Evolutionary conservation across 2,329 filamentous ascomycete genomes (phyloP).

Genomic region (Lojkania enalia): DNA sequence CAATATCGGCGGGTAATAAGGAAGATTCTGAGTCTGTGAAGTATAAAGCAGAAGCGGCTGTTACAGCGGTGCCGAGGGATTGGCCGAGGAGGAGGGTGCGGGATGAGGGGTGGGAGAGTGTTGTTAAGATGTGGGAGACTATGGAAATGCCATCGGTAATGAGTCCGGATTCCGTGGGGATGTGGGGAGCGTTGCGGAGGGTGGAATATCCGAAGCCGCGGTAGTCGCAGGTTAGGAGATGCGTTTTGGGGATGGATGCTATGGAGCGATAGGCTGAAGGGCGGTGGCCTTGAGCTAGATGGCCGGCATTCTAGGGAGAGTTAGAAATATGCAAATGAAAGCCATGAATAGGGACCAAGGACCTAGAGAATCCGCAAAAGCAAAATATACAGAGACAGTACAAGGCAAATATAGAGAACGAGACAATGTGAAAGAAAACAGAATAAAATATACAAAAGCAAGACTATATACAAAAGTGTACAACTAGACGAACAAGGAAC

Average conservation of each 20-base stretch:
- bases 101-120: slow-evolving; percentile 65
- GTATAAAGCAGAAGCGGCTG: slow-evolving; percentile 71
- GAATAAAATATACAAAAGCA: no score
- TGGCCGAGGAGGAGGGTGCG: slow-evolving; percentile 84
- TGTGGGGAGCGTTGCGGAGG: slow-evolving; percentile 54
- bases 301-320: slow-evolving; percentile 73
- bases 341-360: slow-evolving; percentile 11
- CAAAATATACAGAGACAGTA: no score
- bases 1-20: slow-evolving; percentile 22
- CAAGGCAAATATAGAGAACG: no score
- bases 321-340: slow-evolving; percentile 12
- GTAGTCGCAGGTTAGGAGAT: slow-evolving; percentile 89
- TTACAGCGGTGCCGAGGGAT: slow-evolving; percentile 84
- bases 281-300: slow-evolving; percentile 77
- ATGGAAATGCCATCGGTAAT: slow-evolving; percentile 76
- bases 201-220: slow-evolving; percentile 83
- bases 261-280: slow-evolving; percentile 78
- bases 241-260: slow-evolving; percentile 68
- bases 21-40: slow-evolving; percentile 54
- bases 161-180: slow-evolving; percentile 77
- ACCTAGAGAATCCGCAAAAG: no score
- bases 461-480: no score
- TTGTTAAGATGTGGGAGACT: slow-evolving; percentile 70
- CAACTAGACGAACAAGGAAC: neutral
- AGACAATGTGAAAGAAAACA: no score